These are phyloP conservation scores for Rhizophagus prolifer DNA, from an alignment of 192 early-diverging fungal genomes.

Conservation along the genomic window DNA sequence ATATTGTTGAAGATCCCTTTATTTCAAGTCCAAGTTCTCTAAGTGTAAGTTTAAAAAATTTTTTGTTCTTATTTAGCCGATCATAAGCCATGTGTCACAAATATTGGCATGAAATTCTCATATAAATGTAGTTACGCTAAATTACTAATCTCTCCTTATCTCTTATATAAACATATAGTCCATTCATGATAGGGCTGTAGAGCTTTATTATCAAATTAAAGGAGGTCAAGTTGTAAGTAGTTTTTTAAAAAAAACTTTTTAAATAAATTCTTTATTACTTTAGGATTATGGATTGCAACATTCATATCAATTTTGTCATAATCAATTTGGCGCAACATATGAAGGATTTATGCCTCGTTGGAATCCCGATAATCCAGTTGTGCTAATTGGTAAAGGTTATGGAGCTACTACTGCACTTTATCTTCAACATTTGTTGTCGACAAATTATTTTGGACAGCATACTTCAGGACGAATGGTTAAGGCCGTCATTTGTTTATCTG, in stretches of 20 bases:
- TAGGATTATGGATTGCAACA: constrained; percentile 26
- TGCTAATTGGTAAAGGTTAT: constrained; percentile 30
- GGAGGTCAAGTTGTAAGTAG: constrained; percentile 29
- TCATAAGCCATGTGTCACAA: too few relatives aligned
- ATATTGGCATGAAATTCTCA: too few relatives aligned
- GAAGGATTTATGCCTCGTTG: constrained; percentile 20
- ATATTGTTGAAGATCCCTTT: constrained; percentile 20
- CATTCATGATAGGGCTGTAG: constrained; percentile 26
- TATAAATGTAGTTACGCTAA: too few relatives aligned
- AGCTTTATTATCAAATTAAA: constrained; percentile 28
- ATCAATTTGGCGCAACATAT: constrained; percentile 26
- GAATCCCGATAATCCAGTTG: constrained; percentile 26
- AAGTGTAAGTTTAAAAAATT: constrained; percentile 12
- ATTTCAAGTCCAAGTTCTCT: constrained; percentile 19
- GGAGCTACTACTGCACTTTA: constrained; percentile 27
- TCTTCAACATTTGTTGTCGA: constrained; percentile 22
- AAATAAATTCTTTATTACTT: neutral
- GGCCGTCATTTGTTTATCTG: constrained; percentile 22
- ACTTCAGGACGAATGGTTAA: constrained; percentile 27
- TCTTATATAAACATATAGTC: constrained; percentile 5
- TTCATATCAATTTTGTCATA: constrained; percentile 23
- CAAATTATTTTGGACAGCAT: constrained; percentile 16
- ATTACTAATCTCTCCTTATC: neutral
- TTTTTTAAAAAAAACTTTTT: neutral
- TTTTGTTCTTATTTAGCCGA: neutral